These are phyloP conservation scores for Rhizoclosmatium globosum DNA, from an alignment of 192 early-diverging fungal species.

Conservation along the genomic window DNA sequence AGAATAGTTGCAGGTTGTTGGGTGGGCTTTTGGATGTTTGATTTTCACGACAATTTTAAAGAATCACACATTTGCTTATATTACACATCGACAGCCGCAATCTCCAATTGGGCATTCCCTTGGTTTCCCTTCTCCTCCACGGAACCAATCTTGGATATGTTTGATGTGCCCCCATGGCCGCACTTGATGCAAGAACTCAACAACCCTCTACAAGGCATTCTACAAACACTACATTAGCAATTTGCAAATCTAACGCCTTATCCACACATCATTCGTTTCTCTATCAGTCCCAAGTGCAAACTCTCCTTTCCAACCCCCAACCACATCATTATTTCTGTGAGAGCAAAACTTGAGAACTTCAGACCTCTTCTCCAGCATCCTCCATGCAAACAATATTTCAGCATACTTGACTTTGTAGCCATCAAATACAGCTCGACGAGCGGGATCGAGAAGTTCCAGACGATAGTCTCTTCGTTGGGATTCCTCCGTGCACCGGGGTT, in stretches of 20 bases:
- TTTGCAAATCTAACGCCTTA: background rate
- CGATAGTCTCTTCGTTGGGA: background rate
- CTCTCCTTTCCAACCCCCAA: background rate
- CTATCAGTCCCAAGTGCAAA: background rate
- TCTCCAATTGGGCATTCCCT: conserved; percentile 23
- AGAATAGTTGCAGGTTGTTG: no score
- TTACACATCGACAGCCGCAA: conserved; percentile 28
- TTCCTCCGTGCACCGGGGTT: conserved; percentile 1
- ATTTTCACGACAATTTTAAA: no score
- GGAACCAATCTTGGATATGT: conserved; percentile 30
- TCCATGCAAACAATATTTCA: conserved; percentile 31
- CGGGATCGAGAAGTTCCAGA: background rate
- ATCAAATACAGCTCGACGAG: conserved; percentile 5
- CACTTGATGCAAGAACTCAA: conserved; percentile 23
- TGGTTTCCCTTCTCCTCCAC: background rate
- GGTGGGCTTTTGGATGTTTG: no score
- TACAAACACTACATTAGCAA: conserved; percentile 29
- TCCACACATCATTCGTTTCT: background rate
- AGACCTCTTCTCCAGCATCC: conserved; percentile 14
- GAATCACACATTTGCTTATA: background rate
- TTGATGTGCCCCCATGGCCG: conserved; percentile 32
- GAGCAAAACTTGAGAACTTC: conserved; percentile 7
- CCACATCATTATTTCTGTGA: background rate
- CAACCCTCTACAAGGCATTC: conserved; percentile 19
- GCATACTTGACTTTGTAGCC: conserved; percentile 27